These are phyloP conservation scores for Eleusine coracana DNA, from an alignment of 176 grass and related monocot species.

Conservation along the genomic window DNA sequence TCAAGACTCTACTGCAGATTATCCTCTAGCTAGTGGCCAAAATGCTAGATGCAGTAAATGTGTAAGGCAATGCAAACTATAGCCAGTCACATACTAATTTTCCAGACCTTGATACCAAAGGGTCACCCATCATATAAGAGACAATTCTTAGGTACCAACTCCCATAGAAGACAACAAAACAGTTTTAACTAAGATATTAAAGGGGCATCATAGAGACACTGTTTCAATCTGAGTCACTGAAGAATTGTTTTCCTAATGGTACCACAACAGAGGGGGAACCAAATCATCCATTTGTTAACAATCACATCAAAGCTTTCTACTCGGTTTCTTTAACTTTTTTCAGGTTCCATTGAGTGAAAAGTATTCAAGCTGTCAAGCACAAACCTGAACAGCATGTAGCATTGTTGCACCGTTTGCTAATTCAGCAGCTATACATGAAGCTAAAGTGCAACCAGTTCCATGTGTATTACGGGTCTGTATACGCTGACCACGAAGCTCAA, in stretches of 20 bases:
- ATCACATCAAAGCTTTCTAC: not conserved
- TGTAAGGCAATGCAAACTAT: not conserved
- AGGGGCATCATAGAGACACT: not conserved
- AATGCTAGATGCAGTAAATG: constrained; percentile 5
- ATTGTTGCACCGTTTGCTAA: constrained; percentile 86
- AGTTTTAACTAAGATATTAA: not conserved
- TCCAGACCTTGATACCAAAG: not conserved
- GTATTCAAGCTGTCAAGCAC: not conserved
- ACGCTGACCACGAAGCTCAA: constrained; percentile 65
- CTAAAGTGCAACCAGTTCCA: constrained; percentile 96
- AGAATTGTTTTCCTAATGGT: not conserved
- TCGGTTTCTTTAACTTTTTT: not conserved
- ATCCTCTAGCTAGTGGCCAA: not conserved
- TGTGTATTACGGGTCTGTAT: constrained; percentile 81
- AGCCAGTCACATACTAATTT: constrained; percentile 9
- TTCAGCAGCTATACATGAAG: constrained; percentile 88
- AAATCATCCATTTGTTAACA: not conserved
- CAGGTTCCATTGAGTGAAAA: not conserved
- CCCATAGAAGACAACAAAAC: not conserved
- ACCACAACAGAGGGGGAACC: not conserved
- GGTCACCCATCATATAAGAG: not conserved
- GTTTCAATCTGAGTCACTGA: not conserved
- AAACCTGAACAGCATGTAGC: constrained; percentile 78
- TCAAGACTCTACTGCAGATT: constrained; percentile 3
- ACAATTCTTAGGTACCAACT: not conserved